Base-by-base conservation (phyloP, 306 rosid species). In the Pachyrhizus erosus region DNA sequence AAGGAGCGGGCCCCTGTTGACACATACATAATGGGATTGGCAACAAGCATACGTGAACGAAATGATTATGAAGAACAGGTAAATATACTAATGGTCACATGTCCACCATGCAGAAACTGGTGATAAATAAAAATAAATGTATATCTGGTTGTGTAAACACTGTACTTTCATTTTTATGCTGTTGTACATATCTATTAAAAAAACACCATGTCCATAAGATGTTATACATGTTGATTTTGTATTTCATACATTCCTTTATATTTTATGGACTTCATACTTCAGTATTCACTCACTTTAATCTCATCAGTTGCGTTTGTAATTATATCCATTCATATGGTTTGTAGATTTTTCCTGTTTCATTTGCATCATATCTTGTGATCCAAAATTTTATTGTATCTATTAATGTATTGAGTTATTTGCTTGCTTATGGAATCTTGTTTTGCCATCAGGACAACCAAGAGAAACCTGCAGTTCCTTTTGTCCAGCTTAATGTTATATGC, bases 1-100 rank as follows among this genome's bases (percentile, higher is more conserved):
- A 93, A 89, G 86, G 99, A 96, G 87, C 97, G 99, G 62, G 92
- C 96, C 74, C 97, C 99, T 26, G 97, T 96, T 39, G 98, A 96
- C 84, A 96, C 99, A 42, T 96, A 91, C 87, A 91, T 93, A 71
- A 93, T 96, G 98, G 98, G 99, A 62, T 90, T 96, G 83, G 99
- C 98, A 48, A 80, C 98, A 48, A 96, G 98, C 85, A 96, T 93
- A 77, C 99, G 99, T 31, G 98, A 93, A 84, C 90, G 94, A 29
- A 93, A 90, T 88, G 98, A 96, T 87, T 93, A 87, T 2, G 97
- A 89, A 73, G 99, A 93, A 42, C 97, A 93, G 97, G 99, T 96
- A 72, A 10, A 60, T 57, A 39, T 86, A 18, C 76, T 76, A 21
- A 45, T 46, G 39, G 57, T 84, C 61, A 37, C 42, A 42, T 73